phyloP scores from a whole-genome alignment of 257 asterid species.

The Verbascum thapsus region DNA sequence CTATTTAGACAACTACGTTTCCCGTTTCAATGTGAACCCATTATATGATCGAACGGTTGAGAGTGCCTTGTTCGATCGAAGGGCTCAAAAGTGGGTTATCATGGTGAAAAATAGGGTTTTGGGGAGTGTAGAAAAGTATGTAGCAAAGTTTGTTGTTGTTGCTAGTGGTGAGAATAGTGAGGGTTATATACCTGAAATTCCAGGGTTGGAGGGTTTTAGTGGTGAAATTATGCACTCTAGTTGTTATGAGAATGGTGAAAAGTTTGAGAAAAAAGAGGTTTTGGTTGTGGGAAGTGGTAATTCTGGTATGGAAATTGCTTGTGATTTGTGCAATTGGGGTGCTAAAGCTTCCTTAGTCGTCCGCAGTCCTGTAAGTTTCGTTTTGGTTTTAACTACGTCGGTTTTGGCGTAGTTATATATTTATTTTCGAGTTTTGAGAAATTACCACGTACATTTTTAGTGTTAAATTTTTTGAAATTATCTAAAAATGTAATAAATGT shows the following conservation, averaged over 20 bases:
- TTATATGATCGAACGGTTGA: slow-evolving; percentile 24
- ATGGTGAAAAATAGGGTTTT: slow-evolving; percentile 3
- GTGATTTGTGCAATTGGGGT: slow-evolving; percentile 51
- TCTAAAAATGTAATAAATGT: too few species aligned
- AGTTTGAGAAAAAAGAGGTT: slow-evolving; percentile 29
- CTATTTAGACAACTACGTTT: slow-evolving; percentile 45
- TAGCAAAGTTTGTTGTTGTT: slow-evolving; percentile 42
- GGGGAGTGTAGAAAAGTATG: slow-evolving; percentile 29
- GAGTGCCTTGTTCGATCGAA: slow-evolving; percentile 28
- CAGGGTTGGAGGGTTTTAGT: slow-evolving; percentile 36
- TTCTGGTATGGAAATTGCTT: slow-evolving; percentile 77
- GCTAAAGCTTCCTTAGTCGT: slow-evolving; percentile 46
- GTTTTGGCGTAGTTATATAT: too few species aligned
- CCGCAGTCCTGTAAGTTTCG: slow-evolving; percentile 55
- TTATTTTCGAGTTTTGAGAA: too few species aligned
- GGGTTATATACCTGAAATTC: slow-evolving; percentile 38
- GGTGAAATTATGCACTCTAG: slow-evolving; percentile 51
- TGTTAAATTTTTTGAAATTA: too few species aligned
- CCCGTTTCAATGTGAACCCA: slow-evolving; percentile 32
- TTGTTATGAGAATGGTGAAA: slow-evolving; percentile 36
- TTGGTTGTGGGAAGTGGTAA: slow-evolving; percentile 70
- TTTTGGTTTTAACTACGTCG: too few species aligned
- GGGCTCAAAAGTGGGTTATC: slow-evolving; percentile 36
- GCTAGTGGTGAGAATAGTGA: slow-evolving; percentile 58
- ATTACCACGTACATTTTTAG: too few species aligned